A percentile compares a stretch with the other conserved stretches of the same genome.
These are phyloP conservation scores for Apiotrichum gracile DNA, from an alignment of 1,284 basidiomycete genomes.

Conservation along the genomic window DNA sequence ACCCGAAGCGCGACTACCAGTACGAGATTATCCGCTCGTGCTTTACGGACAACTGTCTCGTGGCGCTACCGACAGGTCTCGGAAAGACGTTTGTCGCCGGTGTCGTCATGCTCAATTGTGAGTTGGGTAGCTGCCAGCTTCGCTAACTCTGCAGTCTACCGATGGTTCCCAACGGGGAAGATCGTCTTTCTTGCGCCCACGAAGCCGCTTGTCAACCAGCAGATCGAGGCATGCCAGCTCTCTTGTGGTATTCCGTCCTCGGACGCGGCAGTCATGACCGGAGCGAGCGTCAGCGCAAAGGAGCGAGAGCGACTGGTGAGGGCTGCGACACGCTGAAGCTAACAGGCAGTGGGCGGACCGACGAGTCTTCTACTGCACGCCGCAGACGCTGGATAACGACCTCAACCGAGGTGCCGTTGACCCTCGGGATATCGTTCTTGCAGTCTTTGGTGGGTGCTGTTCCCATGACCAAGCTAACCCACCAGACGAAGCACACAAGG, in stretches of 20 bases:
- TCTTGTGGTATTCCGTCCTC: constrained; percentile 88
- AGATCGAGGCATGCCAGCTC: constrained; percentile 86
- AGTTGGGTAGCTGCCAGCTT: constrained; percentile 27
- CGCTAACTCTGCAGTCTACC: constrained; percentile 58
- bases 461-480: background rate
- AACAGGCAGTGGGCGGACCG: constrained; percentile 53
- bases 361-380: constrained; percentile 95
- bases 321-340: constrained; percentile 15
- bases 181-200: constrained; percentile 95
- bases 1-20: constrained; percentile 85
- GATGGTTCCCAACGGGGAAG: constrained; percentile 90
- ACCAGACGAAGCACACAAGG: constrained; percentile 91
- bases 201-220: constrained; percentile 91
- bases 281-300: constrained; percentile 51
- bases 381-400: constrained; percentile 92
- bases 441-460: constrained; percentile 58
- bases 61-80: constrained; percentile 89
- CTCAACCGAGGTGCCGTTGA: constrained; percentile 68
- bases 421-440: constrained; percentile 63
- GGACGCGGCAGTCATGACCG: constrained; percentile 83
- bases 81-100: constrained; percentile 99
- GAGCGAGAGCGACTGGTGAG: constrained; percentile 60
- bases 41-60: constrained; percentile 89
- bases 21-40: constrained; percentile 84
- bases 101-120: constrained; percentile 91